Evolutionary conservation across 345 rosid species (phyloP).

Genomic region (Brassica napus): Da-Ae NC_063441.1:21645001-21645500

Average conservation of each 20-base stretch:
- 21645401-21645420: slow-evolving; percentile 98
- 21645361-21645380: slow-evolving; percentile 98
- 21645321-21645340: slow-evolving; percentile 75
- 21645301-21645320: slow-evolving; percentile 22
- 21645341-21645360: slow-evolving; percentile 64
- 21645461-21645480: slow-evolving; percentile 2
- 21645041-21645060: slow-evolving; percentile 94
- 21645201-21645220: slow-evolving; percentile 95
- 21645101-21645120: slow-evolving; percentile 42
- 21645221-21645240: slow-evolving; percentile 86
- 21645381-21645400: slow-evolving; percentile 85
- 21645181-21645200: slow-evolving; percentile 83
- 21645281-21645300: neutral
- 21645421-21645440: slow-evolving; percentile 94
- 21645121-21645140: neutral
- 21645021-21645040: slow-evolving; percentile 99
- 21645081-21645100: slow-evolving; percentile 96
- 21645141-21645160: neutral
- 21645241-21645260: slow-evolving; percentile 69
- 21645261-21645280: slow-evolving; percentile 1
- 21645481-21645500: neutral
- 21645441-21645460: slow-evolving; percentile 20
- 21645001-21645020: slow-evolving; percentile 89
- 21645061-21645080: slow-evolving; percentile 91
- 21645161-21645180: slow-evolving; percentile 86